Conservation (phyloP, 441 rosid genomes). For the Adansonia rubrostipa region DNA sequence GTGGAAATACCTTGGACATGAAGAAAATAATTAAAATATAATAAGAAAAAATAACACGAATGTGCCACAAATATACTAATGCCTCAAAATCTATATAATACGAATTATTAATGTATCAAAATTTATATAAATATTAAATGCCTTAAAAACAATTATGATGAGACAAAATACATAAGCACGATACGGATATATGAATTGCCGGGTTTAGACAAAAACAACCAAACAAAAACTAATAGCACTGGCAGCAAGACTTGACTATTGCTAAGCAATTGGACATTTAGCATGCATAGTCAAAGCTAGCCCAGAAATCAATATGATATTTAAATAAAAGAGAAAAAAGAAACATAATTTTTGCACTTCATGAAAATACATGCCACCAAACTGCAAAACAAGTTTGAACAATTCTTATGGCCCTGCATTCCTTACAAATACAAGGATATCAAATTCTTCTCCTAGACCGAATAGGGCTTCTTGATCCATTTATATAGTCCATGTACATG, state of each 20-base stretch:
- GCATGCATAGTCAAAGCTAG: neutral
- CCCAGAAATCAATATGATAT: neutral
- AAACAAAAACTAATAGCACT: neutral
- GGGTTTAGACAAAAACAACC: neutral
- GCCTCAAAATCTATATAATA: neutral
- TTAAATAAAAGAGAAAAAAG: neutral
- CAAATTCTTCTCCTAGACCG: neutral
- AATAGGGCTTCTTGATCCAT: neutral
- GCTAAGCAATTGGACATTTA: neutral
- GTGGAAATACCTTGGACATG: too few relatives aligned
- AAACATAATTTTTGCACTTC: neutral
- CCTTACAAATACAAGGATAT: neutral
- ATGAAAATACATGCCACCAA: neutral
- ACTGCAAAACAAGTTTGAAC: neutral
- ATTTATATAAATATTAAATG: too few relatives aligned
- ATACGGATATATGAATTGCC: too few relatives aligned
- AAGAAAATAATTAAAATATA: neutral
- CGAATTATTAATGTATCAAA: too few relatives aligned
- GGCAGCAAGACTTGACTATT: conserved; percentile 2
- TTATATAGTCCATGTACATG: neutral
- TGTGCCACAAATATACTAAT: neutral
- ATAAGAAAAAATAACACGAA: neutral
- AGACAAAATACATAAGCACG: too few relatives aligned
- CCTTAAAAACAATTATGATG: too few relatives aligned
- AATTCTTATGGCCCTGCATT: neutral